Percentiles rank a stretch among this genome's conserved stretches.
These are phyloP conservation scores for Emergomyces africanus DNA, from an alignment of 2,329 filamentous ascomycete genomes.

Conservation along the genomic window DNA sequence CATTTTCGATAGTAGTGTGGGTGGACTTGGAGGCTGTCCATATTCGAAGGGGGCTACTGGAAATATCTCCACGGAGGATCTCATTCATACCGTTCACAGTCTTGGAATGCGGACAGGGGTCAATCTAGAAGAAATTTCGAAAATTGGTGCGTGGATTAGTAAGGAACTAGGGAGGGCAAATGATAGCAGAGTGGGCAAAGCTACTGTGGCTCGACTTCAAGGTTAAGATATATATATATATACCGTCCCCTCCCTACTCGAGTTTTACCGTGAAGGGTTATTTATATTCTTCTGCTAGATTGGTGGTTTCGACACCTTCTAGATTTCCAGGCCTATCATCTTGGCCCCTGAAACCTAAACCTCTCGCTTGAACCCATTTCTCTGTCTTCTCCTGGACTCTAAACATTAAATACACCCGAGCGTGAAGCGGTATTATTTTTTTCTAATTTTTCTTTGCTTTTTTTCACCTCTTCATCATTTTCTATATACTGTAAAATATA, in stretches of 20 bases:
- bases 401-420: neutral
- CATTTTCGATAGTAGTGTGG: slow-evolving; percentile 52
- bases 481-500: neutral
- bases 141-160: slow-evolving; percentile 46
- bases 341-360: neutral
- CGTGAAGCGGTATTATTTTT: neutral
- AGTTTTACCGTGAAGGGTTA: neutral
- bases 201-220: slow-evolving; percentile 30
- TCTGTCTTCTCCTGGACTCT: neutral
- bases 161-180: slow-evolving; percentile 39
- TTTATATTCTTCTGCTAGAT: neutral
- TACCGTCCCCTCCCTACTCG: too few relatives aligned
- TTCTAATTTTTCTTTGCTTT: neutral
- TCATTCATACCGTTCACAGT: slow-evolving; percentile 48
- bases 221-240: neutral
- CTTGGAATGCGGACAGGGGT: slow-evolving; percentile 49
- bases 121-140: slow-evolving; percentile 40
- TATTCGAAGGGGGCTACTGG: slow-evolving; percentile 54
- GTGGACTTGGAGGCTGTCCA: slow-evolving; percentile 51
- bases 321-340: neutral
- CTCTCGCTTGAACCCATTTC: neutral
- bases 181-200: slow-evolving; percentile 43
- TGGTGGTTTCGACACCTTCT: neutral
- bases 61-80: slow-evolving; percentile 52
- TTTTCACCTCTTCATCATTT: neutral